These are phyloP conservation scores for Lanzia echinophila DNA, from an alignment of 2,329 filamentous ascomycete species.

Conservation along the genomic window DNA sequence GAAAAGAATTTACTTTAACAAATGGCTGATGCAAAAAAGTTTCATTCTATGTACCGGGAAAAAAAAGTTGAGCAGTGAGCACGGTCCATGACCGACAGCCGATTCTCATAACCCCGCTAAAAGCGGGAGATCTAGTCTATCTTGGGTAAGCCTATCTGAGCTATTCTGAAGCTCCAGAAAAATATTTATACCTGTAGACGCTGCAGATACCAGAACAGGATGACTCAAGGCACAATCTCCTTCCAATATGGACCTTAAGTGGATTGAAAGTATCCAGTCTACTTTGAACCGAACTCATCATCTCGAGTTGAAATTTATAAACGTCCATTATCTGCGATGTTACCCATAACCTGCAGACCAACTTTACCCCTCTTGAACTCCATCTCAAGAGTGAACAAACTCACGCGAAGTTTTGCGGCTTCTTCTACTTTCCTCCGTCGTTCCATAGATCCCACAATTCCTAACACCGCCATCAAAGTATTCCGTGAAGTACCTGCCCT, in stretches of 20 bases:
- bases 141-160: conserved; percentile 1
- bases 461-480: conserved; percentile 56
- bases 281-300: not conserved
- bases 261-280: conserved; percentile 3
- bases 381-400: conserved; percentile 2
- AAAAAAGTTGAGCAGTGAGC: conserved; percentile 8
- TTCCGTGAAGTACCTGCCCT: conserved; percentile 70
- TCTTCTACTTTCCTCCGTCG: conserved; percentile 13
- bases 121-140: conserved; percentile 19
- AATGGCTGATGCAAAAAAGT: conserved; percentile 16
- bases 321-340: not conserved
- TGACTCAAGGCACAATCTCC: conserved; percentile 16
- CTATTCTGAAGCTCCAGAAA: conserved; percentile 5
- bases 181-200: conserved; percentile 26
- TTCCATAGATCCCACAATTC: conserved; percentile 33
- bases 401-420: conserved; percentile 14
- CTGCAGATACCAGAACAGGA: conserved; percentile 28
- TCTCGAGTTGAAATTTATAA: not conserved
- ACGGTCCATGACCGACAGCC: not conserved
- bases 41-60: conserved; percentile 6
- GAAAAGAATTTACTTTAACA: not conserved
- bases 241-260: conserved; percentile 23
- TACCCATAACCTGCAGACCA: not conserved
- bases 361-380: conserved; percentile 1
- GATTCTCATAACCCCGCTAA: not conserved